These are phyloP conservation scores for Avicennia marina DNA, from an alignment of 257 asterid species.

Conservation along the genomic window DNA sequence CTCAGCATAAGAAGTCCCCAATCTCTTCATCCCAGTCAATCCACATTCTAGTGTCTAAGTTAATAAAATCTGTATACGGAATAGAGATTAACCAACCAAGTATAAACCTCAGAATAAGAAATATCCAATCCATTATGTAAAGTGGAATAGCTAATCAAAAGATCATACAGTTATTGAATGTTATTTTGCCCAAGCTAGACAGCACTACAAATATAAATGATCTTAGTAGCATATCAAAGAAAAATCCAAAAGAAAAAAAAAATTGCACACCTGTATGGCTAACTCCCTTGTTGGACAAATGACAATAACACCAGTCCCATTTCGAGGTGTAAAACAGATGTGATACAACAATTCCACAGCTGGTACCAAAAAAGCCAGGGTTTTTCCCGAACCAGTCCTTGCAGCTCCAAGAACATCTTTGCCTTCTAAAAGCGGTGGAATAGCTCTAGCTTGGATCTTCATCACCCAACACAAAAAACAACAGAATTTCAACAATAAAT, in stretches of 20 bases:
- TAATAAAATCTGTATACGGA: too few relatives aligned
- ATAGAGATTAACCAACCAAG: background rate
- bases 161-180: background rate
- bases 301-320: conserved; percentile 87
- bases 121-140: background rate
- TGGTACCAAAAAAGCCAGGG: conserved; percentile 87
- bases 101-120: background rate
- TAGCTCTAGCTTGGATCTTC: conserved; percentile 91
- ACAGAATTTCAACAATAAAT: background rate
- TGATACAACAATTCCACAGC: conserved; percentile 75
- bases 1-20: background rate
- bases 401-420: conserved; percentile 98
- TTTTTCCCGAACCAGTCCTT: conserved; percentile 97
- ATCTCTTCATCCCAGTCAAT: too few relatives aligned
- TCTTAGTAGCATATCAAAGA: background rate
- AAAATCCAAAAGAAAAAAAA: background rate
- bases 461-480: conserved; percentile 14
- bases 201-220: background rate
- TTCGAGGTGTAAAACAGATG: conserved; percentile 53
- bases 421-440: conserved; percentile 82
- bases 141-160: too few relatives aligned
- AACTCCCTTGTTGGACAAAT: conserved; percentile 98
- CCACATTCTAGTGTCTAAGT: too few relatives aligned
- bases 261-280: conserved; percentile 68
- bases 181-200: background rate